phyloP scores from a whole-genome alignment of 176 grass and related monocot genomes.

The Sorghum bicolor region Sorghum_bicolor_NCBIv3 NC_012870.2:79152501-79153000 shows the following conservation, averaged over 20 bases:
- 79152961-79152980: not conserved
- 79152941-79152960: constrained; percentile 5
- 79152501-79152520: constrained; percentile 24
- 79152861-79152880: not conserved
- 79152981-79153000: not conserved
- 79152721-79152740: not conserved
- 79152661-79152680: not conserved
- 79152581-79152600: constrained; percentile 87
- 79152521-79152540: not conserved
- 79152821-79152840: not conserved
- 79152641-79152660: not conserved
- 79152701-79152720: too few relatives aligned
- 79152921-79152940: not conserved
- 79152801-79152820: constrained; percentile 3
- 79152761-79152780: not conserved
- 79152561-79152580: constrained; percentile 92
- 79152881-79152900: not conserved
- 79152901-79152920: constrained; percentile 40
- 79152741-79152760: constrained; percentile 11
- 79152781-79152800: constrained; percentile 39
- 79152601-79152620: constrained; percentile 82
- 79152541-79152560: constrained; percentile 54
- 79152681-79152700: not conserved
- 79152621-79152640: constrained; percentile 76
- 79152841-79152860: not conserved